These are phyloP conservation scores for Vigna unguiculata DNA, from an alignment of 306 rosid genomes.

Conservation along the genomic window DNA sequence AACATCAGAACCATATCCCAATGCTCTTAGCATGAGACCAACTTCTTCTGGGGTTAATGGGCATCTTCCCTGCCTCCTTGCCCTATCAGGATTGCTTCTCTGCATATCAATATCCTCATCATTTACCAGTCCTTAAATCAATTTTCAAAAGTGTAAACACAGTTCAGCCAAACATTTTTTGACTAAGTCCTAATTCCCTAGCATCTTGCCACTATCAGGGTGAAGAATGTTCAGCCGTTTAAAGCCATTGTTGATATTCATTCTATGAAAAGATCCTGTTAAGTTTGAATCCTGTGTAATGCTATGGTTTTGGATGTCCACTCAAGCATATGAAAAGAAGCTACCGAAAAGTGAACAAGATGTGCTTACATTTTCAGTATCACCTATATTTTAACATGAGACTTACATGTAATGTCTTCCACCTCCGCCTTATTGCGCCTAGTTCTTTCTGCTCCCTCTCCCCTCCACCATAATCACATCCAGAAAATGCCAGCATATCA, in stretches of 20 bases:
- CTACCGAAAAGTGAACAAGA: slow-evolving; percentile 15
- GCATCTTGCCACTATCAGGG: slow-evolving; percentile 16
- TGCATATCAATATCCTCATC: slow-evolving; percentile 56
- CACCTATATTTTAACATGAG: slow-evolving; percentile 37
- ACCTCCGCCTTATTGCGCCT: slow-evolving; percentile 89
- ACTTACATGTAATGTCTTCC: slow-evolving; percentile 97
- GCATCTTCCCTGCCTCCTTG: slow-evolving; percentile 97
- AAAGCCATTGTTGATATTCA: slow-evolving; percentile 30
- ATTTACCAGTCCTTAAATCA: slow-evolving; percentile 31
- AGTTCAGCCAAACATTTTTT: slow-evolving; percentile 30
- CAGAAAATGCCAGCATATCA: slow-evolving; percentile 99
- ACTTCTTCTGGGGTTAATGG: slow-evolving; percentile 99
- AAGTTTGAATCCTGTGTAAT: neutral
- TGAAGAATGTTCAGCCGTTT: slow-evolving; percentile 22
- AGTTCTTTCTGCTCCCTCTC: slow-evolving; percentile 88
- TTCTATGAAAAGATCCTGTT: slow-evolving; percentile 26
- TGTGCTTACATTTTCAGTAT: slow-evolving; percentile 26
- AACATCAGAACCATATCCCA: slow-evolving; percentile 90
- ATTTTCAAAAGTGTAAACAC: slow-evolving; percentile 31
- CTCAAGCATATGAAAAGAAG: slow-evolving; percentile 20
- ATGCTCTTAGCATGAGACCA: slow-evolving; percentile 96
- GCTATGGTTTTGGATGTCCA: neutral
- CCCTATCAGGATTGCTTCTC: slow-evolving; percentile 89
- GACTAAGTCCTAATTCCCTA: slow-evolving; percentile 3
- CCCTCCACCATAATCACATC: slow-evolving; percentile 98